A percentile compares a stretch with the other conserved stretches of the same genome.
Evolutionary conservation across 2,329 filamentous ascomycete species (phyloP).

Genomic region (Arthrobotrys conoides): DNA sequence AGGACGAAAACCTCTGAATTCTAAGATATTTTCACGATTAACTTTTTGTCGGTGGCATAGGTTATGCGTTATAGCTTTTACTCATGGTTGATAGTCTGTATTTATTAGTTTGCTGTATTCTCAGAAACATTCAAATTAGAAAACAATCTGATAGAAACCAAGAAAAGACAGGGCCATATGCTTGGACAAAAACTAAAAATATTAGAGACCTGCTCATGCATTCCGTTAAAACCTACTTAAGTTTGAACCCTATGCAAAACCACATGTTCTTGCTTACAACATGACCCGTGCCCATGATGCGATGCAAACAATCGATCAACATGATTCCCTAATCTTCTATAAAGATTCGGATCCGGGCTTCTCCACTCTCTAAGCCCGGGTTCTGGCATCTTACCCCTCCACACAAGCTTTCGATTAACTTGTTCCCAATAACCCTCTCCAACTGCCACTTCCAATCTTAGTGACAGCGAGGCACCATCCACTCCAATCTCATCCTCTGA

Average conservation of each 20-base stretch:
- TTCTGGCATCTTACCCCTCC: slow-evolving; percentile 7
- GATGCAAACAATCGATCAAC: slow-evolving; percentile 1
- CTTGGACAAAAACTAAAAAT: neutral
- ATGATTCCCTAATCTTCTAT: neutral
- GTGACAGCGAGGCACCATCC: neutral
- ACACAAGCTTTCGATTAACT: slow-evolving; percentile 5
- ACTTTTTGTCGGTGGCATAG: no score
- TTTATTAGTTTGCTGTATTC: no score
- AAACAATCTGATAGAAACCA: no score
- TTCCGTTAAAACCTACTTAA: neutral
- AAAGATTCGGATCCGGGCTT: neutral
- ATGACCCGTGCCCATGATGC: neutral
- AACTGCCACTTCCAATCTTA: slow-evolving; percentile 1
- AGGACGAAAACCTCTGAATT: no score
- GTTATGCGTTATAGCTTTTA: no score
- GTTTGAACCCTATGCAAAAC: neutral
- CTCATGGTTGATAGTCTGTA: neutral
- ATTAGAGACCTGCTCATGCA: neutral
- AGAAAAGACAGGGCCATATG: no score
- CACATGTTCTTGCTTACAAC: neutral
- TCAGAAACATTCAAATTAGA: no score
- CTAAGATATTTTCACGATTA: no score
- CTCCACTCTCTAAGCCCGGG: neutral
- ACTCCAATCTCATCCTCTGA: neutral
- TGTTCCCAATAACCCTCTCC: slow-evolving; percentile 14